Conservation (phyloP, 371 early-diverging fungal species). For the Circinella umbellata region DNA sequence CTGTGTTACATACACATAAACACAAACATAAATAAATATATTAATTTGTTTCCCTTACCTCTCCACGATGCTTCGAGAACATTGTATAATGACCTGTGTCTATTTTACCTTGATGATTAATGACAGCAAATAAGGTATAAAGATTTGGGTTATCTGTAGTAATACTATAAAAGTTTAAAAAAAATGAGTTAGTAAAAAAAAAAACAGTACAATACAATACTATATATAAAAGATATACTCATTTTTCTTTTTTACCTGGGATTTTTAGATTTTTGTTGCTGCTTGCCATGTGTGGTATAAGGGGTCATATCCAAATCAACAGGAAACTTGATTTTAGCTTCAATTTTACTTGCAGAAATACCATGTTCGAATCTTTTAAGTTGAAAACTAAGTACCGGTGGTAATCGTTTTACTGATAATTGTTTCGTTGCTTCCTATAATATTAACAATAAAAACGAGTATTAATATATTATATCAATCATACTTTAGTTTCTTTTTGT, state of each 20-base stretch:
- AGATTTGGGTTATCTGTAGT: slow-evolving; percentile 49
- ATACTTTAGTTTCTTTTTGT: too few relatives aligned
- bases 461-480: too few relatives aligned
- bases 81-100: slow-evolving; percentile 96
- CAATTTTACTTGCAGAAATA: slow-evolving; percentile 77
- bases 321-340: slow-evolving; percentile 86
- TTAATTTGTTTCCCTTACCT: slow-evolving; percentile 48
- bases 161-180: neutral
- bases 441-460: neutral
- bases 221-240: neutral
- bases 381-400: slow-evolving; percentile 89
- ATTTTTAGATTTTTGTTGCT: slow-evolving; percentile 10
- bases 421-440: slow-evolving; percentile 81
- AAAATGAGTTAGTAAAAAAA: too few relatives aligned
- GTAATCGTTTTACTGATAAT: slow-evolving; percentile 81
- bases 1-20: neutral
- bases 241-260: neutral
- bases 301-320: slow-evolving; percentile 92
- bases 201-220: too few relatives aligned
- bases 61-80: slow-evolving; percentile 75
- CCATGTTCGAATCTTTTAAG: slow-evolving; percentile 90
- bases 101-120: slow-evolving; percentile 88
- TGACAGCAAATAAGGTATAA: slow-evolving; percentile 90
- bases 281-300: slow-evolving; percentile 68
- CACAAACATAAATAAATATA: neutral